These are phyloP conservation scores for Trapa bicornis DNA, from an alignment of 345 rosid species.

Conservation along the genomic window DNA sequence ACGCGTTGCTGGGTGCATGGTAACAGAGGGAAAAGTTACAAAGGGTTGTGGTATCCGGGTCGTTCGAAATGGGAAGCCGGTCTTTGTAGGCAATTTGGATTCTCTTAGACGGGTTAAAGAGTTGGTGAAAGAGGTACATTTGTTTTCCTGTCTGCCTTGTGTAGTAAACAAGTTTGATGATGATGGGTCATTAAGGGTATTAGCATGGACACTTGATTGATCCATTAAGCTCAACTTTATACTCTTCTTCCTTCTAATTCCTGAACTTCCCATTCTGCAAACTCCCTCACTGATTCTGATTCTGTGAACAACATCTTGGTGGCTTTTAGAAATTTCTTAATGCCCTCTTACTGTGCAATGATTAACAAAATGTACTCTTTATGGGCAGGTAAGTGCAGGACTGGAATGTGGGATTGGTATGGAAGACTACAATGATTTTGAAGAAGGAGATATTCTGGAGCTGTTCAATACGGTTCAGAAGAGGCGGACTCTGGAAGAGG, in stretches of 20 bases:
- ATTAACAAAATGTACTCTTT: background rate
- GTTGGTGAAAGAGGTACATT: conserved; percentile 78
- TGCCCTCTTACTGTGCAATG: background rate
- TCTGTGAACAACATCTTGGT: background rate
- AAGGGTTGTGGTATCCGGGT: conserved; percentile 83
- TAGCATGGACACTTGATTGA: no score
- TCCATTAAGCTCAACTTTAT: no score
- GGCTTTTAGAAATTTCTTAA: background rate
- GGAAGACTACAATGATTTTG: conserved; percentile 67
- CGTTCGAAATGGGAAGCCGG: conserved; percentile 47
- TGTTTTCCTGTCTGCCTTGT: background rate
- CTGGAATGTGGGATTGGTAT: conserved; percentile 77
- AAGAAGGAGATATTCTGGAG: conserved; percentile 64
- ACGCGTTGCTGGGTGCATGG: conserved; percentile 98
- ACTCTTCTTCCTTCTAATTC: background rate
- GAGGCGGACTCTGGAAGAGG: conserved; percentile 88
- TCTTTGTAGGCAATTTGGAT: conserved; percentile 63
- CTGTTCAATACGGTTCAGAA: conserved; percentile 62
- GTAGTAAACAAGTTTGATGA: background rate
- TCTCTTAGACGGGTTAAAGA: conserved; percentile 89
- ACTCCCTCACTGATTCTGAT: background rate
- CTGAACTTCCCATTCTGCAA: background rate
- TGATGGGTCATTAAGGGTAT: background rate
- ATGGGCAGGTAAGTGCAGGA: conserved; percentile 59
- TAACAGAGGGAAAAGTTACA: conserved; percentile 70